phyloP scores from a whole-genome alignment of 179 eudicot genomes.

The Vitellaria paradoxa region DNA sequence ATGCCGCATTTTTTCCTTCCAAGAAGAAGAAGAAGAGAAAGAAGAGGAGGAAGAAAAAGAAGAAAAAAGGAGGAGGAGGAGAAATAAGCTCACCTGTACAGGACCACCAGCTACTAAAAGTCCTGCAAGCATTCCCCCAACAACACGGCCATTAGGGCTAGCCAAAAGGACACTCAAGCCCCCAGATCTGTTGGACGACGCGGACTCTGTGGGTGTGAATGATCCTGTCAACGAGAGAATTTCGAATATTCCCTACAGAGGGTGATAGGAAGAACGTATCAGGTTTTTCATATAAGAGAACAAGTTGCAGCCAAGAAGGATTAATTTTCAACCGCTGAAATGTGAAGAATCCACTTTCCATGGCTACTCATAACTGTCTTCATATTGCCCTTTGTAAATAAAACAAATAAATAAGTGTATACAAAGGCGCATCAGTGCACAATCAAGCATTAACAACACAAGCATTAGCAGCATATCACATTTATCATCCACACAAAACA shows the following conservation, averaged over 20 bases:
- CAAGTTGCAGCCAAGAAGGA: constrained; percentile 11
- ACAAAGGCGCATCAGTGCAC: neutral
- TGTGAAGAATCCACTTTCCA: neutral
- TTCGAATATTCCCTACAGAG: constrained; percentile 33
- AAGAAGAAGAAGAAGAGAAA: neutral
- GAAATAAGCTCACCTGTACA: constrained; percentile 53
- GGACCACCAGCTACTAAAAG: constrained; percentile 73
- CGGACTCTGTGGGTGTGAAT: constrained; percentile 71
- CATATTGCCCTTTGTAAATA: neutral
- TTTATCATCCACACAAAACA: neutral
- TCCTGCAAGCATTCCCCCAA: constrained; percentile 89
- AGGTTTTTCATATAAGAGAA: constrained; percentile 11
- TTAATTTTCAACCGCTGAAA: neutral
- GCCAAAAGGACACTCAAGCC: constrained; percentile 89
- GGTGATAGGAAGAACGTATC: neutral
- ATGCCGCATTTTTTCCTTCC: neutral
- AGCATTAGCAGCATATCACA: neutral
- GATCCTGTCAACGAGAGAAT: constrained; percentile 79
- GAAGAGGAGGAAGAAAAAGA: neutral
- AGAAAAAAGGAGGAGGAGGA: neutral
- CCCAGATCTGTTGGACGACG: constrained; percentile 68
- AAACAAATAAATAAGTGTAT: neutral
- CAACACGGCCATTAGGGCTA: constrained; percentile 86
- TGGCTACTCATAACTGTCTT: neutral
- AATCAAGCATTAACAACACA: neutral